A percentile compares a stretch with the other conserved stretches of the same genome.
Conservation (phyloP, 1,284 basidiomycete species). For the Ustilago tritici region DNA sequence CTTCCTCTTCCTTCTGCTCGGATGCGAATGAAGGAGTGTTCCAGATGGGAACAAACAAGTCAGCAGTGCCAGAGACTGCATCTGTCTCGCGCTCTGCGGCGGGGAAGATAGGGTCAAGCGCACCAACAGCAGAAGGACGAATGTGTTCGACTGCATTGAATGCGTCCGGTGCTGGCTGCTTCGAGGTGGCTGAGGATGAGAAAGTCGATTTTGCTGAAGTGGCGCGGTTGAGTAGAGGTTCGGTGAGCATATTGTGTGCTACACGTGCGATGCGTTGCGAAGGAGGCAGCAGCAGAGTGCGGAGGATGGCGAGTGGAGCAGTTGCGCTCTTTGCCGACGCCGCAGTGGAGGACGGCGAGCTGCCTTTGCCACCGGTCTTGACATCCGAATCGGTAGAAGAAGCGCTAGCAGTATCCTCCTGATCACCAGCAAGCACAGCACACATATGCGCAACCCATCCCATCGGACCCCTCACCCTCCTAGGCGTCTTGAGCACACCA, state of each 20-base stretch:
- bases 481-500: conserved; percentile 58
- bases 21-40: not conserved
- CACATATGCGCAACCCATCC: conserved; percentile 64
- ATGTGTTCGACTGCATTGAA: conserved; percentile 37
- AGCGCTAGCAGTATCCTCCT: conserved; percentile 8
- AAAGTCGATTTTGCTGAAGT: conserved; percentile 9
- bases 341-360: not conserved
- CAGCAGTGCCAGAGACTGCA: conserved; percentile 37
- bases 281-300: conserved; percentile 31
- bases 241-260: conserved; percentile 52
- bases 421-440: conserved; percentile 52
- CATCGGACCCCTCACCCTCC: conserved; percentile 63
- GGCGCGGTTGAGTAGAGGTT: conserved; percentile 50
- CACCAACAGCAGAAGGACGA: conserved; percentile 26
- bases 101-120: conserved; percentile 58
- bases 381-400: not conserved
- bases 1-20: conserved; percentile 8
- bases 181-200: conserved; percentile 2
- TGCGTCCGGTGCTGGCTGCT: conserved; percentile 15
- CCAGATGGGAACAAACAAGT: conserved; percentile 54
- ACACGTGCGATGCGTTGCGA: conserved; percentile 44
- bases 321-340: conserved; percentile 11
- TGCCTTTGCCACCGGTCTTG: not conserved
- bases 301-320: conserved; percentile 36
- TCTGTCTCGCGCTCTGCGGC: conserved; percentile 50